Percentiles rank a stretch among this genome's conserved stretches.
phyloP scores from a whole-genome alignment of 257 asterid genomes.

The Capsicum chinense region DNA sequence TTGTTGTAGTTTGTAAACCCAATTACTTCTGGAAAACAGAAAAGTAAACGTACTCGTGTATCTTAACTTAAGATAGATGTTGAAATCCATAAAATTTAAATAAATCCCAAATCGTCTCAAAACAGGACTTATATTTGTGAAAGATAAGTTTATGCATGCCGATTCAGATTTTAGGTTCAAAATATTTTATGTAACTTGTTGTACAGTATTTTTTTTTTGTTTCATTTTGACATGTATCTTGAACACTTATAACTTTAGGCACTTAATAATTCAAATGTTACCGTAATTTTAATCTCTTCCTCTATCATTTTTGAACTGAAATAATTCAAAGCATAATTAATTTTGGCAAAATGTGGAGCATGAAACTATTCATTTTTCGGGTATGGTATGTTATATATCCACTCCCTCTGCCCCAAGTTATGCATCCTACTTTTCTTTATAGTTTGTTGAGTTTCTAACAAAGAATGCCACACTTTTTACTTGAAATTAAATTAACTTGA shows the following conservation, averaged over 20 bases:
- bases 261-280: background rate
- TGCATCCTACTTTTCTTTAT: too few relatives aligned
- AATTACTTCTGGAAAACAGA: too few relatives aligned
- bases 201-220: background rate
- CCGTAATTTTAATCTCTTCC: too few relatives aligned
- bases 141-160: background rate
- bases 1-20: too few relatives aligned
- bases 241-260: background rate
- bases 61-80: too few relatives aligned
- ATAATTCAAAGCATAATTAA: background rate
- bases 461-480: too few relatives aligned
- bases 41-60: too few relatives aligned
- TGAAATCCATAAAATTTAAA: too few relatives aligned
- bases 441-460: too few relatives aligned
- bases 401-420: too few relatives aligned
- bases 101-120: background rate
- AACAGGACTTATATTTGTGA: background rate
- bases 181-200: background rate
- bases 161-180: background rate
- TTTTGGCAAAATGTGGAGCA: background rate
- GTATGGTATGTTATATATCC: background rate
- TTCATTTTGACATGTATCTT: background rate
- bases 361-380: background rate
- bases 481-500: too few relatives aligned
- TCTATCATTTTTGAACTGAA: background rate